These are phyloP conservation scores for Ganoderma lingzhi DNA, from an alignment of 1,284 basidiomycete genomes.

Conservation along the genomic window DNA sequence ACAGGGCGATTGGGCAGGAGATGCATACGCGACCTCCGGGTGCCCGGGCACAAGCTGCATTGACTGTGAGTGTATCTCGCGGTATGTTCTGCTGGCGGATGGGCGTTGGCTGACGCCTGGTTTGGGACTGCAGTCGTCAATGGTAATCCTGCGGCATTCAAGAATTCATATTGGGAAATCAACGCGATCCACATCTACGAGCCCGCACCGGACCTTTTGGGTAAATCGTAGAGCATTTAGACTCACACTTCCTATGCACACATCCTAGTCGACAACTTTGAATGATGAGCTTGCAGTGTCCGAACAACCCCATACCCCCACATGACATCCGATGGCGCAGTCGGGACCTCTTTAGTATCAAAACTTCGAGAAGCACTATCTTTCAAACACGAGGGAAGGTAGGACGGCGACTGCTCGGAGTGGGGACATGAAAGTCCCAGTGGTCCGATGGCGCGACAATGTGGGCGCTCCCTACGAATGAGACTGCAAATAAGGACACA, in stretches of 20 bases:
- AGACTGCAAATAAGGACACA: too few species aligned
- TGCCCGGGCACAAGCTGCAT: constrained; percentile 41
- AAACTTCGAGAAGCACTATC: background rate
- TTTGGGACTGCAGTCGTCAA: constrained; percentile 53
- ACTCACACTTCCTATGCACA: background rate
- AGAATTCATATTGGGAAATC: constrained; percentile 71
- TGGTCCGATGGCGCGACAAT: too few species aligned
- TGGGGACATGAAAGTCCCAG: too few species aligned
- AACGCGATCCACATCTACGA: constrained; percentile 65
- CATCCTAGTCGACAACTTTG: background rate
- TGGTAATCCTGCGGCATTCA: constrained; percentile 60
- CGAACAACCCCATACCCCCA: too few species aligned
- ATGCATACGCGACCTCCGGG: constrained; percentile 46
- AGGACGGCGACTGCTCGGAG: too few species aligned
- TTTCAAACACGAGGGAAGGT: background rate
- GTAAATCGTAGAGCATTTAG: background rate
- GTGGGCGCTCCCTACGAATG: too few species aligned
- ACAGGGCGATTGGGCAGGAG: constrained; percentile 63
- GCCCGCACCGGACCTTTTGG: background rate
- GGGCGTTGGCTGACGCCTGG: background rate
- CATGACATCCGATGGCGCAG: background rate
- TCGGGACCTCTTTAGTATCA: background rate
- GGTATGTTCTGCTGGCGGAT: too few species aligned
- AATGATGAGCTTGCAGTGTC: background rate
- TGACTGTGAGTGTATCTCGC: constrained; percentile 48